Conservation (phyloP, 164 flowering plant species). For the Malania oleifera region DNA sequence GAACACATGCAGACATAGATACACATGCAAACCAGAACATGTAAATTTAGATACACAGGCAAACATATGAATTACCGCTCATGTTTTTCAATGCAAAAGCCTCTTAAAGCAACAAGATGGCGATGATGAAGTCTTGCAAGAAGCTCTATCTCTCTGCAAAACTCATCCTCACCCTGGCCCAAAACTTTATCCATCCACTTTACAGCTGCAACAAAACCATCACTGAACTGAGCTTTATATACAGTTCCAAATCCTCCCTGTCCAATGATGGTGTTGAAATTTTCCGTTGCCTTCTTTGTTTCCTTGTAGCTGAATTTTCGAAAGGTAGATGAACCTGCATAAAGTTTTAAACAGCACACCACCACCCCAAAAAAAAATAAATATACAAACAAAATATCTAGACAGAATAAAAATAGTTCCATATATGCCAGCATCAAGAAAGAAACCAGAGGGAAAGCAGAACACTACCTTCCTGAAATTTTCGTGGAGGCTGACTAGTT, state of each 20-base stretch:
- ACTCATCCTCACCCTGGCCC: constrained; percentile 79
- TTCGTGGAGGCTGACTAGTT: constrained; percentile 35
- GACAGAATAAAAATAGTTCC: no score
- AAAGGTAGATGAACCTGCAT: constrained; percentile 73
- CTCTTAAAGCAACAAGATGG: constrained; percentile 86
- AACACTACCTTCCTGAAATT: constrained; percentile 67
- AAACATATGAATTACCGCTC: constrained; percentile 52
- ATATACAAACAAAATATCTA: not conserved
- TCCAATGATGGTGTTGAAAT: constrained; percentile 72
- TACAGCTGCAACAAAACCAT: constrained; percentile 72
- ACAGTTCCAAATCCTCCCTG: constrained; percentile 94
- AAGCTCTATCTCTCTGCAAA: constrained; percentile 86
- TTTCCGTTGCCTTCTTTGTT: constrained; percentile 77
- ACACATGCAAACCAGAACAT: no score
- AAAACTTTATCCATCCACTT: constrained; percentile 82
- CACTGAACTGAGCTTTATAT: constrained; percentile 75
- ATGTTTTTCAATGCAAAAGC: constrained; percentile 68
- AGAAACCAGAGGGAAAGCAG: constrained; percentile 4
- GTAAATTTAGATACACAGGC: no score
- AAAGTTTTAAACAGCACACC: not conserved
- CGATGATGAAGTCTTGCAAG: constrained; percentile 96
- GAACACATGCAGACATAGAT: no score
- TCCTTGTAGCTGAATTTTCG: constrained; percentile 77
- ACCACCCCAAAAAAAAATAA: not conserved
- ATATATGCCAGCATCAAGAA: not conserved